Conservation (phyloP, 495 filamentous ascomycete genomes). For the Tetracladium setigerum region DNA sequence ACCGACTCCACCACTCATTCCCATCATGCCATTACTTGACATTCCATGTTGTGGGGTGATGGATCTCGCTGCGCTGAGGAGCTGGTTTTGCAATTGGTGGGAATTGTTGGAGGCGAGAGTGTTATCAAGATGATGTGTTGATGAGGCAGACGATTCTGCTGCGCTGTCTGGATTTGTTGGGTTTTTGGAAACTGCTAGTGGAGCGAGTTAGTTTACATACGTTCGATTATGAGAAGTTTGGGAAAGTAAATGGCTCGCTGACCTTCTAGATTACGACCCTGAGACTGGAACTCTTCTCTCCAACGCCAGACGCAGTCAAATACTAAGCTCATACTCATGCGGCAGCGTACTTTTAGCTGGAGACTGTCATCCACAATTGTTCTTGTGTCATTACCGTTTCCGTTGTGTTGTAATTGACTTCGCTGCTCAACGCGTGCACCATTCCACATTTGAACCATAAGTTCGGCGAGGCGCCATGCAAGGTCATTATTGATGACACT, state of each 20-base stretch:
- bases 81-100: constrained; percentile 23
- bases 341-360: constrained; percentile 77
- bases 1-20: constrained; percentile 14
- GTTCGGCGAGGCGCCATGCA: constrained; percentile 75
- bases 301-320: constrained; percentile 92
- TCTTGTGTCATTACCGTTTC: constrained; percentile 19
- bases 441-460: constrained; percentile 90
- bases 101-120: constrained; percentile 38
- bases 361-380: constrained; percentile 54
- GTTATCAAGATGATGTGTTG: constrained; percentile 45
- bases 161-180: constrained; percentile 79
- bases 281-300: constrained; percentile 78
- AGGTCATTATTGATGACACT: constrained; percentile 81
- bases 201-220: constrained; percentile 2
- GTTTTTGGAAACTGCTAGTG: constrained; percentile 65
- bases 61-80: constrained; percentile 12
- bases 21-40: constrained; percentile 9
- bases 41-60: constrained; percentile 14
- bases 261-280: constrained; percentile 74
- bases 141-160: constrained; percentile 64
- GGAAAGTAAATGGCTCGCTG: constrained; percentile 21
- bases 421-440: constrained; percentile 47
- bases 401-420: constrained; percentile 23
- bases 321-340: constrained; percentile 89
- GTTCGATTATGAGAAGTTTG: not conserved